Evolutionary conservation across 202 grass and related monocot genomes (phyloP).

Genomic region (Setaria viridis): DNA sequence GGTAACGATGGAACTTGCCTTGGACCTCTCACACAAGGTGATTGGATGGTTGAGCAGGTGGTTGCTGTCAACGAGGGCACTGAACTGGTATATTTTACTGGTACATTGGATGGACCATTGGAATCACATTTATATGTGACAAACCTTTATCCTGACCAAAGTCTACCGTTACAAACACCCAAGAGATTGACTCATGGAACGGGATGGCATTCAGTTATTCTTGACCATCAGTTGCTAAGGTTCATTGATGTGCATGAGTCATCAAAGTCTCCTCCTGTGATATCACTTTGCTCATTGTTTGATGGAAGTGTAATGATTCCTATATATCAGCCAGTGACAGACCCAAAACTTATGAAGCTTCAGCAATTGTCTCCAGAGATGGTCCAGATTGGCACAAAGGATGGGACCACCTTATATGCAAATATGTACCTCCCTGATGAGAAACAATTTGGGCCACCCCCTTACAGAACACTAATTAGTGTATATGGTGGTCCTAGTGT

Average conservation of each 20-base stretch:
- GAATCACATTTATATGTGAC: no score
- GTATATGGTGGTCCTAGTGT: slow-evolving; percentile 95
- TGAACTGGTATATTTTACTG: no score
- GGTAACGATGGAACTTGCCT: no score
- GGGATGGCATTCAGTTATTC: slow-evolving; percentile 82
- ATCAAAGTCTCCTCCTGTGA: slow-evolving; percentile 73
- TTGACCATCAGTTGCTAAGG: slow-evolving; percentile 90
- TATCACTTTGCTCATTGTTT: slow-evolving; percentile 77
- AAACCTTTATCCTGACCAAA: no score
- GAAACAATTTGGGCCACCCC: slow-evolving; percentile 88
- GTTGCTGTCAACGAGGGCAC: no score
- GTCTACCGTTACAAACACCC: slow-evolving; percentile 58
- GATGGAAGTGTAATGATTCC: slow-evolving; percentile 87
- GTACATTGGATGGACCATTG: no score
- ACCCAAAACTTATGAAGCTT: no score
- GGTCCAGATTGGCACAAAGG: no score
- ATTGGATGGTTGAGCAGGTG: no score
- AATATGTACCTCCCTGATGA: slow-evolving; percentile 86
- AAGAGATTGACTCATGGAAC: slow-evolving; percentile 80
- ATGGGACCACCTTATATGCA: slow-evolving; percentile 34
- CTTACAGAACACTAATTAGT: slow-evolving; percentile 78
- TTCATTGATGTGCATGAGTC: slow-evolving; percentile 92
- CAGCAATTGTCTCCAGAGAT: no score
- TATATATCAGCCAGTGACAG: slow-evolving; percentile 16
- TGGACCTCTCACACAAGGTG: no score